Base-by-base conservation (phyloP, 495 filamentous ascomycete species). In the Penicillium tannophilum region DNA sequence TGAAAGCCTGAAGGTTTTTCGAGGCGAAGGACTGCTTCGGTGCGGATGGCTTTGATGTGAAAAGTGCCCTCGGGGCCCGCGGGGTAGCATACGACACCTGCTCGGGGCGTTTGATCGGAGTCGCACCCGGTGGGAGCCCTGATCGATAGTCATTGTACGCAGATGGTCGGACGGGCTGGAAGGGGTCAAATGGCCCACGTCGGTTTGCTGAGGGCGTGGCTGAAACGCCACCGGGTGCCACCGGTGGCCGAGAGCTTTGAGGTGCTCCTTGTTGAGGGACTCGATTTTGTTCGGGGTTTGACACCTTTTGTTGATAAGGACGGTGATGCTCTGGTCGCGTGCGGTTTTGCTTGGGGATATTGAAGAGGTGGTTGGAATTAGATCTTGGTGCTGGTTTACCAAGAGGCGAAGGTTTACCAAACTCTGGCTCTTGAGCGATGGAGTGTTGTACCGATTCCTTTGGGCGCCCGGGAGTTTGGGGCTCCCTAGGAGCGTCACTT, bases 351-450 rank as follows among this genome's bases (percentile, higher is more conserved):
- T 82, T 82, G 26, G 81, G 81, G 19, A 84, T 74, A 52, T 83
- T 82, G 64, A 84, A 84, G 6, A 78, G 71, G 44, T 79, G 69
- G 51, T 69, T 75, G 3, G 80, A 71, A 31, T 54, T 43, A 19
- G 72, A 63, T 35, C 68, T 74, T 14, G 72, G 63, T 14, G 78
- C 73, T 19, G 78, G 56, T 12, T 76, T 79, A 58, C 85, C 69
- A 60, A 80, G 64, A 31, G 77, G 74, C n/a, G 77, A 86, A 3
- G 84, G 72, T 60, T 83, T 82, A 28, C 85, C 85, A 61, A 88
- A 88, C 63, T 88, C 81, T 39, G 83, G 80, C 41, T 80, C 68
- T 4, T 72, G 64, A 19, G 64, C 54, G 30, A 66, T 41, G 9
- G 67, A 47, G 23, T 68, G 48, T 26, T 61, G 65, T 23, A 63